Evolutionary conservation across 2,329 filamentous ascomycete species (phyloP).

Genomic region (Exophiala lecanii-corni): DNA sequence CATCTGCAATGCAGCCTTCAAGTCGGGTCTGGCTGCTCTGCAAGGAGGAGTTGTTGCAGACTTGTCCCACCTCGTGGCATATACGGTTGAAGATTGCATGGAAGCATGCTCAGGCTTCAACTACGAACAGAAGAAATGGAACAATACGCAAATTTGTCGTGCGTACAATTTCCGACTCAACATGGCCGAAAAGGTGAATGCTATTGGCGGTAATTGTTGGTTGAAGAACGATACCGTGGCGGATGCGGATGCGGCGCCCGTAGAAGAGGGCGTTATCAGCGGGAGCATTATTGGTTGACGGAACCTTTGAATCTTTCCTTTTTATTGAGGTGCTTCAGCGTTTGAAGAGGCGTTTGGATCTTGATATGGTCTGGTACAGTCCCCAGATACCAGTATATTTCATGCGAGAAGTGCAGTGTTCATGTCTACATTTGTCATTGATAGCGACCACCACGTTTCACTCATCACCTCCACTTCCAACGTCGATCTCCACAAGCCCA

Average conservation of each 20-base stretch:
- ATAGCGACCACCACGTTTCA: too few species aligned
- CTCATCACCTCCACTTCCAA: too few species aligned
- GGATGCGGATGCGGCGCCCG: not conserved
- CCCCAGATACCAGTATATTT: too few species aligned
- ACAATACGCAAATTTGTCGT: not conserved
- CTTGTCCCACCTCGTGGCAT: not conserved
- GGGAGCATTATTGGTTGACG: not conserved
- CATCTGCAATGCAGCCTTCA: not conserved
- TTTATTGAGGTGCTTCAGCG: too few species aligned
- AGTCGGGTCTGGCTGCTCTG: not conserved
- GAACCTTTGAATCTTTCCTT: too few species aligned
- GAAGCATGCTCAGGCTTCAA: conserved; percentile 1
- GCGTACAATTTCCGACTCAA: not conserved
- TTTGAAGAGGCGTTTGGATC: too few species aligned
- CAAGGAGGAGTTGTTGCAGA: not conserved
- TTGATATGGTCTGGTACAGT: too few species aligned
- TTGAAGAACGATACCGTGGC: not conserved
- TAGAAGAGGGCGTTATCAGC: conserved; percentile 1
- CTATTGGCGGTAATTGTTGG: conserved; percentile 1
- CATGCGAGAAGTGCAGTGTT: too few species aligned
- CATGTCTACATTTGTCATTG: too few species aligned
- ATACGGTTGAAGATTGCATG: not conserved
- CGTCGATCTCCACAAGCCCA: too few species aligned
- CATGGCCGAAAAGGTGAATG: not conserved
- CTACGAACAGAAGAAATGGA: not conserved